Conservation (phyloP, 208 protist species). For the Trypanosoma rangeli region DNA sequence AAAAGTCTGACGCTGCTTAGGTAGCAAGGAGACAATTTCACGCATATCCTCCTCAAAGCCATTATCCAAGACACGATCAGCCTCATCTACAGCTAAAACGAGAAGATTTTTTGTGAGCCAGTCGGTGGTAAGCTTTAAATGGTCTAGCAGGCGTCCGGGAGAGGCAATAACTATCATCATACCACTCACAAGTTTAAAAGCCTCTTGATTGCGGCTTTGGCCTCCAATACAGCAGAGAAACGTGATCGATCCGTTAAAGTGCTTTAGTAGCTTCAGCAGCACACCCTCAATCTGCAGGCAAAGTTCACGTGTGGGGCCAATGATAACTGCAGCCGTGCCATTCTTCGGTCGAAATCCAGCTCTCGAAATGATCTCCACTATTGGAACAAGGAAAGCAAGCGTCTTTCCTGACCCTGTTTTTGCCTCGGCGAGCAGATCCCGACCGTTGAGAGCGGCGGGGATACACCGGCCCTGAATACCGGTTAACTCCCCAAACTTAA, state of each 20-base stretch:
- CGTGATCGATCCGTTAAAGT: constrained; percentile 89
- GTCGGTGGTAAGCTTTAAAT: constrained; percentile 96
- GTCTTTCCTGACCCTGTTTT: constrained; percentile 97
- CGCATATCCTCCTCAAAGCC: constrained; percentile 98
- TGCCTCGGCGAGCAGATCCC: constrained; percentile 92
- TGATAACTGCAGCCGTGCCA: constrained; percentile 96
- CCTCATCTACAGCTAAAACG: constrained; percentile 98
- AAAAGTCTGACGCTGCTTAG: constrained; percentile 96
- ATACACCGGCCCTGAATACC: constrained; percentile 94
- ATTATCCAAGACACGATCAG: constrained; percentile 98
- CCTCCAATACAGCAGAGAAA: constrained; percentile 91
- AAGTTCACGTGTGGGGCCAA: constrained; percentile 99
- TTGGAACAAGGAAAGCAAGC: constrained; percentile 98
- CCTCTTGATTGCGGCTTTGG: constrained; percentile 88
- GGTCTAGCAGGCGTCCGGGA: constrained; percentile 97
- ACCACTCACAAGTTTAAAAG: constrained; percentile 85
- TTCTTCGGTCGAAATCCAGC: constrained; percentile 96
- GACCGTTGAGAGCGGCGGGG: constrained; percentile 83
- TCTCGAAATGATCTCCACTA: constrained; percentile 96
- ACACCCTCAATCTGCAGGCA: constrained; percentile 98
- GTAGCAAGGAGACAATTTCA: constrained; percentile 98
- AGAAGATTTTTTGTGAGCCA: constrained; percentile 98
- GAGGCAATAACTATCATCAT: constrained; percentile 92
- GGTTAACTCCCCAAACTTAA: constrained; percentile 95
- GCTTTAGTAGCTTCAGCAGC: constrained; percentile 91